A percentile compares a stretch with the other conserved stretches of the same genome.
These are phyloP conservation scores for Colletotrichum godetiae DNA, from an alignment of 2,329 filamentous ascomycete species.

Conservation along the genomic window DNA sequence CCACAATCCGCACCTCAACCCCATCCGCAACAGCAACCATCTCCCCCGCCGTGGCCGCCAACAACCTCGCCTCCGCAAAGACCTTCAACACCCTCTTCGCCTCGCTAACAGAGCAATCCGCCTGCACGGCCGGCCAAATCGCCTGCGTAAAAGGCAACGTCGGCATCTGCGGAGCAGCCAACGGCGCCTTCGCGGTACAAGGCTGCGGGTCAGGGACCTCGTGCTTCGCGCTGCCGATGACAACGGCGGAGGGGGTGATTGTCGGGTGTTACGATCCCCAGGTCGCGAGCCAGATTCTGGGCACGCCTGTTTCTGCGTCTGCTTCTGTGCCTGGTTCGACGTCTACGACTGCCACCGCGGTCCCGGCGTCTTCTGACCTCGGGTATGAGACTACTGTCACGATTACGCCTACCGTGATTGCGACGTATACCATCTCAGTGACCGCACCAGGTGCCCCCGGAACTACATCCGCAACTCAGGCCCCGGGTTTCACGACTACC, in stretches of 20 bases:
- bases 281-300: slow-evolving; percentile 56
- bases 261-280: slow-evolving; percentile 58
- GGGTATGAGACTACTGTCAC: slow-evolving; percentile 21
- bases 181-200: slow-evolving; percentile 55
- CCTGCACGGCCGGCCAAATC: slow-evolving; percentile 58
- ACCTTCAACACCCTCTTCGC: slow-evolving; percentile 61
- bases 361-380: neutral
- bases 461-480: neutral
- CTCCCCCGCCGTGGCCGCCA: slow-evolving; percentile 52
- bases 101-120: slow-evolving; percentile 54
- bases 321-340: slow-evolving; percentile 32
- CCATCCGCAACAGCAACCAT: slow-evolving; percentile 53
- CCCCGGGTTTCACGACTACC: slow-evolving; percentile 12
- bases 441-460: slow-evolving; percentile 7
- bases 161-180: slow-evolving; percentile 54
- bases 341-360: slow-evolving; percentile 1
- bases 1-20: slow-evolving; percentile 52
- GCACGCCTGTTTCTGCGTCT: slow-evolving; percentile 37
- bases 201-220: slow-evolving; percentile 48
- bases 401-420: slow-evolving; percentile 23
- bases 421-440: slow-evolving; percentile 30
- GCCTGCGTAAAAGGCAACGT: slow-evolving; percentile 65
- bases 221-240: slow-evolving; percentile 68
- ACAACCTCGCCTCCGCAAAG: slow-evolving; percentile 57
- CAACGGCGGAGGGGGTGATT: slow-evolving; percentile 56